phyloP scores from a whole-genome alignment of 1,139 yeast genomes.

The Candida labiduridarum region DNA sequence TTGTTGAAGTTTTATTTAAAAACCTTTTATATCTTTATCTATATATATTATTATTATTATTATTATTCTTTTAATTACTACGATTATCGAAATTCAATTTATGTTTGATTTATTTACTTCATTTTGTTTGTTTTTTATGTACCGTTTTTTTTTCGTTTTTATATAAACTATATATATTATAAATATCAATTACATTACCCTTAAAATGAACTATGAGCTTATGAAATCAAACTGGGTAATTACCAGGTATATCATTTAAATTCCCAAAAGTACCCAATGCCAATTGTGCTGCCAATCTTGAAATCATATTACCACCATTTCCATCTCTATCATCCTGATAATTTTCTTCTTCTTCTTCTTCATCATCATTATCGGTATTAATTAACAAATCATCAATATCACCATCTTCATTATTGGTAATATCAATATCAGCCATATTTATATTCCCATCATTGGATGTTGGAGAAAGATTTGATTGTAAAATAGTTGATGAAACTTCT shows the following conservation, averaged over 20 bases:
- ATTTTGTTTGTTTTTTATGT: too few species aligned
- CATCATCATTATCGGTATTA: neutral
- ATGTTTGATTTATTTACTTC: too few species aligned
- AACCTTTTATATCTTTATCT: neutral
- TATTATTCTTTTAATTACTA: neutral
- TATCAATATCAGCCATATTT: neutral
- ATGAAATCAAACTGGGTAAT: neutral
- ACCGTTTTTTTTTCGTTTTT: too few species aligned
- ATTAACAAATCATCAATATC: neutral
- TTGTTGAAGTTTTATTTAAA: neutral
- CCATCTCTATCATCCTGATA: neutral
- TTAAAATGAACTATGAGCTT: neutral
- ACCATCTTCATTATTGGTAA: slow-evolving; percentile 1
- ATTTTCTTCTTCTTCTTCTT: neutral
- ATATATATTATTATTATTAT: neutral
- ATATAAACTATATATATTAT: slow-evolving; percentile 2
- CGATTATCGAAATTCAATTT: too few species aligned
- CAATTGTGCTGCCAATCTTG: neutral
- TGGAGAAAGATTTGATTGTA: neutral
- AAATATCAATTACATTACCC: too few species aligned
- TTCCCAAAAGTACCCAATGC: neutral
- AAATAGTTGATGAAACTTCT: slow-evolving; percentile 2
- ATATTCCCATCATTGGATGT: neutral
- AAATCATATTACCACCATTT: neutral
- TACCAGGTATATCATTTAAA: neutral